Evolutionary conservation across 2,329 filamentous ascomycete genomes (phyloP), one percentile per base, ranked within the genome.

Genomic region (Lithohypha guttulata): DNA sequence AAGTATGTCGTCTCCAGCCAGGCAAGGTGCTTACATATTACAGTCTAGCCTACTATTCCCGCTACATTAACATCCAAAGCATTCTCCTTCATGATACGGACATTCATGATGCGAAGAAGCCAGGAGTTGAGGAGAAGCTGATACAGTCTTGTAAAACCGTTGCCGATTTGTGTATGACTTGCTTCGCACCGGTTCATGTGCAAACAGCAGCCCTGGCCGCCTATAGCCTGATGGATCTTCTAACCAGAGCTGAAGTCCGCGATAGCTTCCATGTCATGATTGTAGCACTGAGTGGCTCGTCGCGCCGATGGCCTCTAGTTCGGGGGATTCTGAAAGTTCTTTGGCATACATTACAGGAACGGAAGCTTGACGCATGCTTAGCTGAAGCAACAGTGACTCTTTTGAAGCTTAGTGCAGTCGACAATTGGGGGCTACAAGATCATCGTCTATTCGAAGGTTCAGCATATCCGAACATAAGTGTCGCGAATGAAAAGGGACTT

Each of bases 371-470:
- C 8, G 23, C 8, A 7, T n/a, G n/a, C 23, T n/a, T 25, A 8
- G 6, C 14, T 21, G 13, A 11, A 6, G 18, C n/a, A 9, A 34
- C 32, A 11, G 9, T 21, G 10, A 11, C 6, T 10, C 10, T 34
- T 15, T 21, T 34, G 10, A 17, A 19, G 32, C 10, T 11, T 9
- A 34, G 32, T 21, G 32, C 32, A 9, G 32, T 34, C 13, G 32
- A 34, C 10, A 15, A 21, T 8, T 34, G 32, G 32, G 18, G 13
- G 10, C 13, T 10, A 34, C 8, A 34, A 8, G 32, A 34, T 18
- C 14, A 34, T 21, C 18, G 18, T 21, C 32, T 34, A 10, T 34
- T 34, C 32, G n/a, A 17, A 18, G 18, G 32, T 11, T 34, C 11
- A 10, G 19, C 20, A 9, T 34, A 34, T 21, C 32, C 32, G n/a